These are phyloP conservation scores for Monosporozyma yasuniensis DNA, from an alignment of 805 yeast species.

Conservation along the genomic window DNA sequence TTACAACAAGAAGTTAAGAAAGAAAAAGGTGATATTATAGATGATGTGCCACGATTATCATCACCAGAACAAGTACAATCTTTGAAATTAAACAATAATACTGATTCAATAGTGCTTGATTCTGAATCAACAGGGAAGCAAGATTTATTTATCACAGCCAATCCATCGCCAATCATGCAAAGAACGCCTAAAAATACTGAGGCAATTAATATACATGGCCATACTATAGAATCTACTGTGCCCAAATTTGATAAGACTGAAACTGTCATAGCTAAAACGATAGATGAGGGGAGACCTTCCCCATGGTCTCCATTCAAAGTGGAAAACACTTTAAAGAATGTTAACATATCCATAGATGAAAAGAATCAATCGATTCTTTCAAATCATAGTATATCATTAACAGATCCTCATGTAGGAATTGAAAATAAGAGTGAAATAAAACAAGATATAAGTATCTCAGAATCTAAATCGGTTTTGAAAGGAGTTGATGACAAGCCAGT, in stretches of 20 bases:
- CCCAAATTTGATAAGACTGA: neutral
- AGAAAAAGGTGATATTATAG: neutral
- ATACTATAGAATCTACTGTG: conserved; percentile 6
- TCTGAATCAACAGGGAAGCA: conserved; percentile 2
- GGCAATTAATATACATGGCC: neutral
- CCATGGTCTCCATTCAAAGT: conserved; percentile 27
- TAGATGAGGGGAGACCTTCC: conserved; percentile 2
- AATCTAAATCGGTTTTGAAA: neutral
- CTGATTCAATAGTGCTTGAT: neutral
- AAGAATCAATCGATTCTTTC: neutral
- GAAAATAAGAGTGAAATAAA: no score
- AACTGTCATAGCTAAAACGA: neutral
- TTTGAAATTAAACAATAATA: neutral
- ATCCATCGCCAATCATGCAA: neutral
- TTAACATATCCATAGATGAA: neutral
- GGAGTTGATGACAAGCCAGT: neutral
- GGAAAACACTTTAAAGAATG: conserved; percentile 11
- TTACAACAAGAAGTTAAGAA: neutral
- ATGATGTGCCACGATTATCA: neutral
- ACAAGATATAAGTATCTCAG: neutral
- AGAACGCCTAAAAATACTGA: conserved; percentile 4
- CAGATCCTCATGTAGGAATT: neutral
- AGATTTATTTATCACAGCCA: conserved; percentile 4
- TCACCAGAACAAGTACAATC: neutral
- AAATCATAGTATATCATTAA: neutral